A percentile compares a stretch with the other conserved stretches of the same genome.
These are phyloP conservation scores for Diplocarpon rosae DNA, from an alignment of 2,329 filamentous ascomycete genomes.

Conservation along the genomic window DNA sequence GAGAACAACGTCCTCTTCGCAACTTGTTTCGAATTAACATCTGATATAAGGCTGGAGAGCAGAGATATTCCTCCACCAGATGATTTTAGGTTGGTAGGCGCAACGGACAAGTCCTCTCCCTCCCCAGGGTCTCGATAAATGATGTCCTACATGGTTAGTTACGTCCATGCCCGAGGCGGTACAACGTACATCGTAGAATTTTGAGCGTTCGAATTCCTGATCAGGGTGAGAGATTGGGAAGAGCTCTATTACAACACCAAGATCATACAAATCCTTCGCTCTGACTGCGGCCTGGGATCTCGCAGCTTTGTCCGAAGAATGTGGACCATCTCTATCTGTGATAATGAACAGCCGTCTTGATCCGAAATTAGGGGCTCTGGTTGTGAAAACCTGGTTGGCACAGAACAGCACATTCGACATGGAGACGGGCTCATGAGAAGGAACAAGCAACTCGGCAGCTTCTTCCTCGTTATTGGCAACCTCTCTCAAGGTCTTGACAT, in stretches of 20 bases:
- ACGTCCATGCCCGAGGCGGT: background rate
- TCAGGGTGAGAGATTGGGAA: conserved; percentile 73
- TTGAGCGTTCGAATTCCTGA: conserved; percentile 65
- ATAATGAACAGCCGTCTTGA: conserved; percentile 91
- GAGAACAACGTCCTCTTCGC: conserved; percentile 80
- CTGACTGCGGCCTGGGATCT: conserved; percentile 71
- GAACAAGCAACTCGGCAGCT: conserved; percentile 54
- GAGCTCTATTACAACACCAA: conserved; percentile 83
- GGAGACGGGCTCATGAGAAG: conserved; percentile 56
- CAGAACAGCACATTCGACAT: conserved; percentile 92
- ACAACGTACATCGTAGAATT: conserved; percentile 74
- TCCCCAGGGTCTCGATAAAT: conserved; percentile 71
- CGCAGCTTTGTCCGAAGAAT: conserved; percentile 58
- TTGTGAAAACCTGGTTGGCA: conserved; percentile 93
- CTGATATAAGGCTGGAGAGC: conserved; percentile 69
- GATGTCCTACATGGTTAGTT: conserved; percentile 54
- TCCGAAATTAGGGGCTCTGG: conserved; percentile 85
- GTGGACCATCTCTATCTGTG: conserved; percentile 86
- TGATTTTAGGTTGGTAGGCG: conserved; percentile 45
- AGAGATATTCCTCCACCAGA: conserved; percentile 68
- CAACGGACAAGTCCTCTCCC: conserved; percentile 51
- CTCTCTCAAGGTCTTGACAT: conserved; percentile 69
- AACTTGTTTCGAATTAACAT: conserved; percentile 82
- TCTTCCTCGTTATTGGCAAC: conserved; percentile 72
- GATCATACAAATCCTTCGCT: conserved; percentile 89